These are phyloP conservation scores for Jackrogersella minutella DNA, from an alignment of 495 filamentous ascomycete species.

Conservation along the genomic window DNA sequence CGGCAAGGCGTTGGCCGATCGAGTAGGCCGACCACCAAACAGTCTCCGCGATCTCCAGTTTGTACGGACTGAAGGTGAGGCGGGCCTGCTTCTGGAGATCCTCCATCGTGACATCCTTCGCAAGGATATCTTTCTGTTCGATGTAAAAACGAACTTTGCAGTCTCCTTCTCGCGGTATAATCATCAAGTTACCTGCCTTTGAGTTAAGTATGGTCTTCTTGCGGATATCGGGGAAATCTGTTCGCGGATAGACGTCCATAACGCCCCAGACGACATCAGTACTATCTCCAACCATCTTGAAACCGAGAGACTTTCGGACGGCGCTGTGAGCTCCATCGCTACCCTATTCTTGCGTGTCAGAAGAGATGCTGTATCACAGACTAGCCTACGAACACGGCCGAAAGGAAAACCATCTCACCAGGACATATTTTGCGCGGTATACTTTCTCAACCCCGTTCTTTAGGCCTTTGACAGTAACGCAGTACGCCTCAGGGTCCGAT, in stretches of 20 bases:
- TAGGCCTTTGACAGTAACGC: constrained; percentile 62
- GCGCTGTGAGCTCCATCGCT: constrained; percentile 82
- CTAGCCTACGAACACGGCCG: background rate
- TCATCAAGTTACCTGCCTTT: constrained; percentile 60
- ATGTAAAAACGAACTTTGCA: constrained; percentile 69
- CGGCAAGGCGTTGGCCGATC: constrained; percentile 69
- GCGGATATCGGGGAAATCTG: constrained; percentile 78
- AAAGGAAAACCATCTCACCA: constrained; percentile 57
- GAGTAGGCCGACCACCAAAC: constrained; percentile 71
- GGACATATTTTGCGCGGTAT: constrained; percentile 71
- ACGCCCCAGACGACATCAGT: constrained; percentile 74
- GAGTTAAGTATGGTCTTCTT: constrained; percentile 66
- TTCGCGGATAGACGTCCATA: constrained; percentile 79
- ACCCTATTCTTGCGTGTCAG: constrained; percentile 54
- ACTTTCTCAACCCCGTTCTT: constrained; percentile 60
- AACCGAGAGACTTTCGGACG: constrained; percentile 71
- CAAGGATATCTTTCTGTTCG: constrained; percentile 52
- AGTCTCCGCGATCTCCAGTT: constrained; percentile 54
- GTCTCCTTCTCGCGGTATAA: constrained; percentile 73
- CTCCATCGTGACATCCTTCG: constrained; percentile 57
- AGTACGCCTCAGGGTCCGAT: constrained; percentile 56
- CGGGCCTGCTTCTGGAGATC: constrained; percentile 66
- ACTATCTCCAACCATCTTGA: constrained; percentile 76
- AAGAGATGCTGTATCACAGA: too few species aligned
- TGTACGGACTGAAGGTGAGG: constrained; percentile 64